These are phyloP conservation scores for Akanthomyces uredinophilus DNA, from an alignment of 2,329 filamentous ascomycete genomes.

Conservation along the genomic window DNA sequence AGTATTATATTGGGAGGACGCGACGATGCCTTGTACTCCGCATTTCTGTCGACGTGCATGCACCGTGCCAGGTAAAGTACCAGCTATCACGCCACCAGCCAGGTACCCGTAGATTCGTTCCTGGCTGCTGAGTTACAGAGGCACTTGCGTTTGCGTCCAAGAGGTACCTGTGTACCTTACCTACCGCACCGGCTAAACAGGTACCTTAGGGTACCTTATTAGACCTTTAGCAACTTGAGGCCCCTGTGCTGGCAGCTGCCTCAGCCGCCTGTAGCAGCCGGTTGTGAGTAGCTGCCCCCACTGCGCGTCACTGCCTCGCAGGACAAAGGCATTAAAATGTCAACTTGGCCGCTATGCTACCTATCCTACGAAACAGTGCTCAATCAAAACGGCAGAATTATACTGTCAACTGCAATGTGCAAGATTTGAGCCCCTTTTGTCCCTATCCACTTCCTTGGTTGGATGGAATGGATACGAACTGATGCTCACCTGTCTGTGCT, in stretches of 20 bases:
- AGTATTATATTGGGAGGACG: background rate
- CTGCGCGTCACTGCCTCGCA: background rate
- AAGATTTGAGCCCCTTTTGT: background rate
- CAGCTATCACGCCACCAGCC: background rate
- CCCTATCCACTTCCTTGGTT: background rate
- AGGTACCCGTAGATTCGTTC: too few species aligned
- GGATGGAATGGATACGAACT: constrained; percentile 8
- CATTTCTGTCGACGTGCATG: background rate
- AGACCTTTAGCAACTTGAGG: too few species aligned
- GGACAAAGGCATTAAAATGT: background rate
- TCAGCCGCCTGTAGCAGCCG: background rate
- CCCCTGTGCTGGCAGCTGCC: too few species aligned
- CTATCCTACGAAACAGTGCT: background rate
- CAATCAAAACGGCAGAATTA: background rate
- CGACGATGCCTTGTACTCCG: background rate
- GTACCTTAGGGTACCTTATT: too few species aligned
- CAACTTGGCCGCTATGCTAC: background rate
- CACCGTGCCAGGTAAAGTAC: too few species aligned
- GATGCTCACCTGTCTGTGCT: background rate
- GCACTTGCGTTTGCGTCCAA: too few species aligned
- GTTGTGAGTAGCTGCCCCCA: background rate
- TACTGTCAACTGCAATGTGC: background rate
- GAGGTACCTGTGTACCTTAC: too few species aligned
- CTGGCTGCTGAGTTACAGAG: too few species aligned
- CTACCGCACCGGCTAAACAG: too few species aligned